phyloP scores from a whole-genome alignment of 495 filamentous ascomycete genomes.

The Aspergillus incahuasiensis region DNA sequence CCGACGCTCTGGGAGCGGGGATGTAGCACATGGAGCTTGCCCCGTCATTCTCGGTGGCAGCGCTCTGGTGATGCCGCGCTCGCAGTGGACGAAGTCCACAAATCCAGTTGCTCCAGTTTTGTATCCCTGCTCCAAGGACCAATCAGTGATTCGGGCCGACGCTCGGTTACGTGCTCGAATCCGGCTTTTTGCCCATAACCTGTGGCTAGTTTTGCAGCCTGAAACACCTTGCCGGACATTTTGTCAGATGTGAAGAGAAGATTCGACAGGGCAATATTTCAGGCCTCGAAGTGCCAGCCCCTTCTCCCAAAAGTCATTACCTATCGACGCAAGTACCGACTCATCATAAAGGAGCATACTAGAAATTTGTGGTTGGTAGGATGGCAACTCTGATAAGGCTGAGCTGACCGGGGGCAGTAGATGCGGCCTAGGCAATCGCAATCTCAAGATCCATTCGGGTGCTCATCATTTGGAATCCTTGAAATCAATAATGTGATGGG shows the following conservation, averaged over 20 bases:
- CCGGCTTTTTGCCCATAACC: conserved; percentile 41
- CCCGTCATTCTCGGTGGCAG: conserved; percentile 55
- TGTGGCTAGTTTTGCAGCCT: conserved; percentile 38
- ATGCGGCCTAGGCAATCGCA: conserved; percentile 21
- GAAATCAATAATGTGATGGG: too few species aligned
- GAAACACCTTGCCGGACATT: conserved; percentile 41
- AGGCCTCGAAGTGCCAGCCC: too few species aligned
- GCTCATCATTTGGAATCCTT: conserved; percentile 37
- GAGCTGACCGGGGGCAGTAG: too few species aligned
- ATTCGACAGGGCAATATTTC: conserved; percentile 47
- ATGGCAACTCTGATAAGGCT: too few species aligned
- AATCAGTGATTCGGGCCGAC: conserved; percentile 56
- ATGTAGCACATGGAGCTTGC: conserved; percentile 14
- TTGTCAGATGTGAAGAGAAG: conserved; percentile 49
- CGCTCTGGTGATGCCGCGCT: conserved; percentile 52
- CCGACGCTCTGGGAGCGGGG: background rate
- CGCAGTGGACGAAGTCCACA: conserved; percentile 54
- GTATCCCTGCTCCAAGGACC: conserved; percentile 62
- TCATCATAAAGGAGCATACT: conserved; percentile 30
- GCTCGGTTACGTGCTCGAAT: conserved; percentile 56
- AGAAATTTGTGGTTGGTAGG: conserved; percentile 34
- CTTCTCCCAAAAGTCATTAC: conserved; percentile 47
- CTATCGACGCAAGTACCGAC: conserved; percentile 17
- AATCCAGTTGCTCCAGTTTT: conserved; percentile 64
- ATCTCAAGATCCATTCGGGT: conserved; percentile 28